Percentiles rank a stretch among this genome's conserved stretches.
Evolutionary conservation across 495 filamentous ascomycete species (phyloP).

Genomic region (Xylaria nigripes): DNA sequence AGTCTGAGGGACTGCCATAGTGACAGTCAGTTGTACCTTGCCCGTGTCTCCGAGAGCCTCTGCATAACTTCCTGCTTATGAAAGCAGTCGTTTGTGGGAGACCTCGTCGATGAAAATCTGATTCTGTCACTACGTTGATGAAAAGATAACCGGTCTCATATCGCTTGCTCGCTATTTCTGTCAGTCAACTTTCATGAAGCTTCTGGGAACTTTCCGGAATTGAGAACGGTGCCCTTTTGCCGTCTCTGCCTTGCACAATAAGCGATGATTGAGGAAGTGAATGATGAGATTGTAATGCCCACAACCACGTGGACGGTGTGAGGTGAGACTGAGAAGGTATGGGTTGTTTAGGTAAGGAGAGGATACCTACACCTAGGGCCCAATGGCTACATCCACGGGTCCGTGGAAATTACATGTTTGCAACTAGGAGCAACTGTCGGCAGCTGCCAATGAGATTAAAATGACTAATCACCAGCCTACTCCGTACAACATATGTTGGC

Average conservation of each 20-base stretch:
- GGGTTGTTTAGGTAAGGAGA: not conserved
- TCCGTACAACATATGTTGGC: no score
- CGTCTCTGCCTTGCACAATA: not conserved
- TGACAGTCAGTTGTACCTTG: slow-evolving; percentile 15
- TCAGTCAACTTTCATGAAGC: slow-evolving; percentile 3
- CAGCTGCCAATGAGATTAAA: no score
- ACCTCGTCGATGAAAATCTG: not conserved
- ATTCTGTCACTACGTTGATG: not conserved
- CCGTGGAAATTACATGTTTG: no score
- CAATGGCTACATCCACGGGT: no score
- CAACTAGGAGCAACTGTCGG: no score
- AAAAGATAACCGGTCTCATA: not conserved
- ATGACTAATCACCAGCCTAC: no score
- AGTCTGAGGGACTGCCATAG: slow-evolving; percentile 26
- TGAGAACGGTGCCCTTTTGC: not conserved
- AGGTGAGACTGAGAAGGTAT: not conserved
- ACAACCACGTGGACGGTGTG: slow-evolving; percentile 4
- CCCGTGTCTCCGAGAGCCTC: not conserved
- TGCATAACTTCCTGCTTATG: not conserved
- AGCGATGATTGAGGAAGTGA: not conserved
- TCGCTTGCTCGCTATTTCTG: not conserved
- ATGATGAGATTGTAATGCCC: not conserved
- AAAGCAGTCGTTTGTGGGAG: not conserved
- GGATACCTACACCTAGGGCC: no score
- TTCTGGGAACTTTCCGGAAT: not conserved